Base-by-base conservation (phyloP, 306 rosid species). In the Vigna trinervia region DNA sequence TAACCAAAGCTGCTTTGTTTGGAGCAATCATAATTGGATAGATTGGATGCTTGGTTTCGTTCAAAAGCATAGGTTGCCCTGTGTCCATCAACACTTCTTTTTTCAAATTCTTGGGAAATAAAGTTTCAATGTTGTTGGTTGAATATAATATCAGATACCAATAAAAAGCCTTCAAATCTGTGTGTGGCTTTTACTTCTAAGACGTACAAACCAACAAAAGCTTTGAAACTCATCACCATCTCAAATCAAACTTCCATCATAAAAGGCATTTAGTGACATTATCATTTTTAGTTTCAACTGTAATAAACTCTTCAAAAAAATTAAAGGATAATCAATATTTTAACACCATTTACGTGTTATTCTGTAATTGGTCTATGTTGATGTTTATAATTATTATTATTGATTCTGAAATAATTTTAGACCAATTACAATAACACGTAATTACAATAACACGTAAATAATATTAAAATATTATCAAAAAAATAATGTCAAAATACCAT, bases 1-100 rank as follows among this genome's bases (percentile, higher is more conserved):
- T 38, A 2, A 38, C 9, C 12, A 85, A 77, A 63, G 74, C 74
- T 22, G 82, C 85, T 78, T 48, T 17, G 12, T 39, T 48, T 17
- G 14, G 47, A 69, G 30, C 9, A 73, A n/a, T 20, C 43, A 66
- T 66, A 65, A 65, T 39, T 65, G 43, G 71, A 65, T 41, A 60
- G 5, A 13, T 46, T 17, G 54, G 54, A 28, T 45, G 70, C 47
- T 11, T 43, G 46, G 47, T 2, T 22, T 20, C 1, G 28, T 60
- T 46, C 8, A 8, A 12, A 17, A 60, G 10, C n/a, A 30, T 60
- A 60, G 60, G 69, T 26, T 23, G 23, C 8, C 47, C 1, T 74
- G 32, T 59, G 19, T n/a, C 47, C 30, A 74, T 13, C 13, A 53
- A 26, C 1, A 22, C 46, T 17, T 43, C 5, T 23, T 17, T 13